Percentiles rank a stretch among this genome's conserved stretches.
These are phyloP conservation scores for Hygrocybe coccinea DNA, from an alignment of 768 basidiomycete genomes.

Conservation along the genomic window DNA sequence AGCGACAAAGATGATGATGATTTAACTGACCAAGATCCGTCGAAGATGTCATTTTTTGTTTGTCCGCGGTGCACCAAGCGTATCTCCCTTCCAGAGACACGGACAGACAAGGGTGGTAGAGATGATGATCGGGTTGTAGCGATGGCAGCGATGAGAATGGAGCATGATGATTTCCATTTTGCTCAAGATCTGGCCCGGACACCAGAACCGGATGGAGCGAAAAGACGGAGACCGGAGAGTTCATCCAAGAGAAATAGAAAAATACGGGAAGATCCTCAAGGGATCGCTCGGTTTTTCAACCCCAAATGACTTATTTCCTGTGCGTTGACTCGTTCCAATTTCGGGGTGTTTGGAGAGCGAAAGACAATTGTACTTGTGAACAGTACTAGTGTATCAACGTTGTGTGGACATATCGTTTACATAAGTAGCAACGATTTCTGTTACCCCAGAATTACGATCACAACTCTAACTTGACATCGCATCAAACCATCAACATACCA, in stretches of 20 bases:
- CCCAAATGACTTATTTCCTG: constrained; percentile 20
- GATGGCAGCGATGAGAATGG: constrained; percentile 46
- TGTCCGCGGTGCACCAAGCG: constrained; percentile 56
- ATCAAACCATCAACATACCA: too few species aligned
- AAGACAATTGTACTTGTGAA: too few species aligned
- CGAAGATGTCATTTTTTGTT: constrained; percentile 37
- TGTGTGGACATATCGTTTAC: too few species aligned
- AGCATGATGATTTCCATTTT: constrained; percentile 89
- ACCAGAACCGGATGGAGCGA: constrained; percentile 16
- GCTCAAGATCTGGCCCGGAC: constrained; percentile 62
- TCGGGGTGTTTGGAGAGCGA: too few species aligned
- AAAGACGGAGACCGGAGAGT: constrained; percentile 13
- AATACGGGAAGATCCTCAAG: constrained; percentile 19
- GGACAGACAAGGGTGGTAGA: constrained; percentile 16
- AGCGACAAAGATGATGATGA: neutral
- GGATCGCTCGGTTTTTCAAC: constrained; percentile 47
- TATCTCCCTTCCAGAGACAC: constrained; percentile 31
- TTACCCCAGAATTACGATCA: too few species aligned
- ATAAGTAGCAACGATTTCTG: neutral
- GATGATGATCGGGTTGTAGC: constrained; percentile 32
- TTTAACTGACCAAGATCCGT: neutral
- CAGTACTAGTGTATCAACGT: too few species aligned
- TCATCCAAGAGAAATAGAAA: constrained; percentile 31
- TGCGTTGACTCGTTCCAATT: too few species aligned
- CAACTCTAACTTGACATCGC: too few species aligned